phyloP scores from a whole-genome alignment of 192 early-diverging fungal genomes.

The Coemansia sp. region DNA sequence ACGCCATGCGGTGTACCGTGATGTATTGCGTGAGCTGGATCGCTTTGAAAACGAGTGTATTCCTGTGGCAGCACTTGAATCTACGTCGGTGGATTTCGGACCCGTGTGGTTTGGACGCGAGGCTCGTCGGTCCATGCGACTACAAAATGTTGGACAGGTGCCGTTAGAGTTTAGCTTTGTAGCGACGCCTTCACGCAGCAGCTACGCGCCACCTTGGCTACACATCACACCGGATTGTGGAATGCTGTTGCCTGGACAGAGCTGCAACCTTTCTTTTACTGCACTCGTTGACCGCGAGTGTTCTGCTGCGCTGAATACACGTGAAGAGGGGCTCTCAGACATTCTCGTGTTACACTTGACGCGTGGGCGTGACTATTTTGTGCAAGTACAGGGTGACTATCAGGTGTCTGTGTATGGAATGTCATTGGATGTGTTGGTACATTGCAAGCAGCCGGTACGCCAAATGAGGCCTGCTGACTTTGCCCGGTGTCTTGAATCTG shows the following conservation, averaged over 20 bases:
- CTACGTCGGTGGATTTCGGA: conserved; percentile 69
- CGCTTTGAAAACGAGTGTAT: conserved; percentile 77
- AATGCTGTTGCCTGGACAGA: conserved; percentile 69
- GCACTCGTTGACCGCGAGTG: conserved; percentile 56
- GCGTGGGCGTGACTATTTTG: conserved; percentile 81
- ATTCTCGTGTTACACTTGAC: conserved; percentile 75
- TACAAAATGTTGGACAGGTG: conserved; percentile 76
- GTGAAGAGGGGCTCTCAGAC: conserved; percentile 24
- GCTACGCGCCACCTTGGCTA: conserved; percentile 69
- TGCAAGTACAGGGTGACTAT: conserved; percentile 70
- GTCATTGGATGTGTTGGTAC: conserved; percentile 62
- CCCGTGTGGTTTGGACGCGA: conserved; percentile 55
- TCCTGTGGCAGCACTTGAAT: conserved; percentile 59
- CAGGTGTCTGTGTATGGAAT: conserved; percentile 71
- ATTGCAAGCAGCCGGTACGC: conserved; percentile 57
- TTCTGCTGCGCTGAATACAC: conserved; percentile 54
- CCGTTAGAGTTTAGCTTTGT: conserved; percentile 71
- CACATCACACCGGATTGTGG: conserved; percentile 61
- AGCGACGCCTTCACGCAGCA: conserved; percentile 59
- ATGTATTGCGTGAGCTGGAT: conserved; percentile 72
- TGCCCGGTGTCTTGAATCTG: conserved; percentile 26
- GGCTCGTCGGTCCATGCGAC: conserved; percentile 50
- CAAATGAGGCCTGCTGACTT: conserved; percentile 49
- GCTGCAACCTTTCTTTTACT: conserved; percentile 12
- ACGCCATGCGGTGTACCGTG: conserved; percentile 55